These are phyloP conservation scores for Bryopsis sp. DNA, from an alignment of 139 green algal genomes.

Conservation along the genomic window DNA sequence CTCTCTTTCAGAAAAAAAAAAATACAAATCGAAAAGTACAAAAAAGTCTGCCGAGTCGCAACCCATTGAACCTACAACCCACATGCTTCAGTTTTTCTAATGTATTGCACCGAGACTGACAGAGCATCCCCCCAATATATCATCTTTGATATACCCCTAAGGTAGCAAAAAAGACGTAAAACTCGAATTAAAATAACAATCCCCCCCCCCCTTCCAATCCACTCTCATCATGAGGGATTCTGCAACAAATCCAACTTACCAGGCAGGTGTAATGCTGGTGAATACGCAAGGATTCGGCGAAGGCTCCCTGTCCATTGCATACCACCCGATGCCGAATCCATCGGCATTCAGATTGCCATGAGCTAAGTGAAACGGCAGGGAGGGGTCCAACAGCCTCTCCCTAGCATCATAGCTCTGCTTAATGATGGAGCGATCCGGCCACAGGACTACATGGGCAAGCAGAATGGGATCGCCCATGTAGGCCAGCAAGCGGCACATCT, in stretches of 20 bases:
- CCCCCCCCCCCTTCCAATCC: no score
- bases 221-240: background rate
- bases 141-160: no score
- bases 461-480: constrained; percentile 73
- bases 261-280: constrained; percentile 83
- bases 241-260: constrained; percentile 25
- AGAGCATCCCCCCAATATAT: no score
- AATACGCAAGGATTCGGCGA: constrained; percentile 81
- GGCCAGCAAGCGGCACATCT: constrained; percentile 85
- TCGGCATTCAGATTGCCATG: constrained; percentile 93
- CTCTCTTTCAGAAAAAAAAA: no score
- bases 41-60: no score
- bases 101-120: no score
- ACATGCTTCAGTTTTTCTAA: no score
- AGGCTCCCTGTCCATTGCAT: constrained; percentile 30
- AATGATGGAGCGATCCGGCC: constrained; percentile 78
- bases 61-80: no score
- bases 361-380: constrained; percentile 53
- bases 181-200: no score
- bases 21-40: no score
- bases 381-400: constrained; percentile 70
- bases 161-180: no score
- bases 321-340: constrained; percentile 91
- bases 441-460: constrained; percentile 76
- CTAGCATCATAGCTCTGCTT: constrained; percentile 90